phyloP scores from a whole-genome alignment of 2,329 filamentous ascomycete genomes.

The Aspergillus calidoustus region DNA sequence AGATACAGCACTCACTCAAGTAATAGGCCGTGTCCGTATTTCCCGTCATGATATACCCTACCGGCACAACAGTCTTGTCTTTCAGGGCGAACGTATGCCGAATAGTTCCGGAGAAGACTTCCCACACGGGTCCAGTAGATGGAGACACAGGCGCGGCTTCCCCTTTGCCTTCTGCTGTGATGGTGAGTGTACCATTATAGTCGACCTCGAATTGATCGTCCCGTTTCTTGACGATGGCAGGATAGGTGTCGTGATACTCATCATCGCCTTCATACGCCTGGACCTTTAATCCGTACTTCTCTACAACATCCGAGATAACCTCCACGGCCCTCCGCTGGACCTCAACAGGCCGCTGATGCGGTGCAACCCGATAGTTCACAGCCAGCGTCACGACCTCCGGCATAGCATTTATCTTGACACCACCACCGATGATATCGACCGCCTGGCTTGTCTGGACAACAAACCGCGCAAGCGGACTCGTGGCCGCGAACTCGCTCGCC shows the following conservation, averaged over 20 bases:
- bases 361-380: slow-evolving; percentile 8
- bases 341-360: neutral
- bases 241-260: neutral
- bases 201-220: neutral
- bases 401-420: slow-evolving; percentile 9
- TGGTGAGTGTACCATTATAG: slow-evolving; percentile 1
- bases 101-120: slow-evolving; percentile 6
- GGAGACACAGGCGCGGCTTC: neutral
- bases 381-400: slow-evolving; percentile 6
- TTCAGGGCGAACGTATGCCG: neutral
- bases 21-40: slow-evolving; percentile 7
- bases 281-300: slow-evolving; percentile 1
- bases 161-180: neutral
- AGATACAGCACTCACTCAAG: neutral
- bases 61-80: neutral
- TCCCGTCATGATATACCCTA: slow-evolving; percentile 5
- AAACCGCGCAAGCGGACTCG: neutral
- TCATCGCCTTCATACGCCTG: neutral
- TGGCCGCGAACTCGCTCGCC: neutral
- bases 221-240: neutral
- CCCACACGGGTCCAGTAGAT: neutral
- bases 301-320: neutral
- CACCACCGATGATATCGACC: slow-evolving; percentile 3
- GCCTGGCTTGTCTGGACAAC: slow-evolving; percentile 2
- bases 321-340: slow-evolving; percentile 1